A percentile compares a stretch with the other conserved stretches of the same genome.
These are phyloP conservation scores for Pythium vanterpoolii DNA, from an alignment of 352 stramenopile genomes.

Conservation along the genomic window DNA sequence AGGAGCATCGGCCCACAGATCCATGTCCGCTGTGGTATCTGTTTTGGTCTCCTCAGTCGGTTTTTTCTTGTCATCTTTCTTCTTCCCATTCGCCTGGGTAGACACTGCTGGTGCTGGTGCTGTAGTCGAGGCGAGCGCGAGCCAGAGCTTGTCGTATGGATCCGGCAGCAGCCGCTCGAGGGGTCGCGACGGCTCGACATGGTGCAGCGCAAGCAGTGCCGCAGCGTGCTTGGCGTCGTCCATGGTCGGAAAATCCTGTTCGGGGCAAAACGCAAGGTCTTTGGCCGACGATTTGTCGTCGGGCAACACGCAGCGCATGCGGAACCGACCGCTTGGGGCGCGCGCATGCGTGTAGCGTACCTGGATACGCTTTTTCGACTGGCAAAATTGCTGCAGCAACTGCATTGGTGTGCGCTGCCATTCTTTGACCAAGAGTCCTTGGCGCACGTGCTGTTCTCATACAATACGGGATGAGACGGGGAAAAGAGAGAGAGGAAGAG, in stretches of 20 bases:
- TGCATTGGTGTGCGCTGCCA: conserved; percentile 93
- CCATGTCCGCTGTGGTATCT: conserved; percentile 22
- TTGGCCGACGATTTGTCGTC: conserved; percentile 93
- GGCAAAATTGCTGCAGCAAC: conserved; percentile 92
- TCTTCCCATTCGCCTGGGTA: not conserved
- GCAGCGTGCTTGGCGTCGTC: conserved; percentile 92
- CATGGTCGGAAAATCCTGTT: conserved; percentile 70
- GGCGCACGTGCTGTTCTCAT: conserved; percentile 38
- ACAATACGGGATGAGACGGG: not conserved
- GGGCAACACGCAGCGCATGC: conserved; percentile 85
- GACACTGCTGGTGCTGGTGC: not conserved
- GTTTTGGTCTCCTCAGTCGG: conserved; percentile 7
- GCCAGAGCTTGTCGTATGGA: conserved; percentile 94
- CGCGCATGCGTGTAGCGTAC: conserved; percentile 61
- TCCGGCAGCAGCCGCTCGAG: conserved; percentile 96
- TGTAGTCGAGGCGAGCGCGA: conserved; percentile 32
- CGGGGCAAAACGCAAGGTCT: conserved; percentile 91
- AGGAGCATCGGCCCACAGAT: conserved; percentile 41
- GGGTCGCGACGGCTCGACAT: conserved; percentile 91
- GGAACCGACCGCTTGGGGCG: conserved; percentile 32
- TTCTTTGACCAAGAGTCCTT: conserved; percentile 91
- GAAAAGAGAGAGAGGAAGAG: not conserved
- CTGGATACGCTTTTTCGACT: conserved; percentile 88
- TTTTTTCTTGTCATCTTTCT: conserved; percentile 8
- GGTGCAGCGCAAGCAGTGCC: conserved; percentile 92